Percentiles rank a stretch among this genome's conserved stretches.
Conservation (phyloP, 495 filamentous ascomycete species). For the Venustampulla echinocandica region DNA sequence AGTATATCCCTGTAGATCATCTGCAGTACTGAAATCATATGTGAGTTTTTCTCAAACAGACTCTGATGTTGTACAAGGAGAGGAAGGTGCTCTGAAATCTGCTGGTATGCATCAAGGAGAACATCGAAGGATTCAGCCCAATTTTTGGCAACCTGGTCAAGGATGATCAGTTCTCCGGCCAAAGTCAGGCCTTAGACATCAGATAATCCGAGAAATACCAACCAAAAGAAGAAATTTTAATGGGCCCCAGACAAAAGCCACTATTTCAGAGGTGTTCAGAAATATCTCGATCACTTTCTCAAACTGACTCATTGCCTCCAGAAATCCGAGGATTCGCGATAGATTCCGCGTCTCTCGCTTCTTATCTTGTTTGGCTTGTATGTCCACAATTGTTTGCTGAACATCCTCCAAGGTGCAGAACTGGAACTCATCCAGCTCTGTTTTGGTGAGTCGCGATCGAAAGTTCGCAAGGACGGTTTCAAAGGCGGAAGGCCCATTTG, state of each 20-base stretch:
- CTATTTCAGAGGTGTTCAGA: slow-evolving; percentile 24
- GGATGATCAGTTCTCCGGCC: not conserved
- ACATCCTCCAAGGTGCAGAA: slow-evolving; percentile 11
- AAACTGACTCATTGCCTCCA: slow-evolving; percentile 35
- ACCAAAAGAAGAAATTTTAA: slow-evolving; percentile 26
- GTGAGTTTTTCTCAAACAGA: slow-evolving; percentile 23
- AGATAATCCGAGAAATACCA: not conserved
- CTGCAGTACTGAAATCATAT: slow-evolving; percentile 26
- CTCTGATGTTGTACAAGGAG: slow-evolving; percentile 26
- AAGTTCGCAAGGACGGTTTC: slow-evolving; percentile 8
- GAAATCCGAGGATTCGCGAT: slow-evolving; percentile 28
- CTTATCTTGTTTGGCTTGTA: slow-evolving; percentile 28
- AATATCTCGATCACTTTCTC: slow-evolving; percentile 34
- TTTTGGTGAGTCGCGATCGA: slow-evolving; percentile 6
- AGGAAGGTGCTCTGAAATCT: slow-evolving; percentile 34
- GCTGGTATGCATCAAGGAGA: slow-evolving; percentile 34
- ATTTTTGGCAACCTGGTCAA: slow-evolving; percentile 8
- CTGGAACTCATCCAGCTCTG: slow-evolving; percentile 11
- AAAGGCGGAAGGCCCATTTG: not conserved
- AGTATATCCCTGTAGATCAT: slow-evolving; percentile 39
- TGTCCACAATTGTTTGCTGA: slow-evolving; percentile 19
- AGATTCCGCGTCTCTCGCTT: slow-evolving; percentile 30
- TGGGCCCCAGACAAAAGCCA: slow-evolving; percentile 36
- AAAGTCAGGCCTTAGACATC: not conserved
- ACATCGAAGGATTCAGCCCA: slow-evolving; percentile 26